Percentiles rank a stretch among this genome's conserved stretches.
Evolutionary conservation across 2,329 filamentous ascomycete genomes (phyloP).

Genomic region (Fusarium newnesense): DNA sequence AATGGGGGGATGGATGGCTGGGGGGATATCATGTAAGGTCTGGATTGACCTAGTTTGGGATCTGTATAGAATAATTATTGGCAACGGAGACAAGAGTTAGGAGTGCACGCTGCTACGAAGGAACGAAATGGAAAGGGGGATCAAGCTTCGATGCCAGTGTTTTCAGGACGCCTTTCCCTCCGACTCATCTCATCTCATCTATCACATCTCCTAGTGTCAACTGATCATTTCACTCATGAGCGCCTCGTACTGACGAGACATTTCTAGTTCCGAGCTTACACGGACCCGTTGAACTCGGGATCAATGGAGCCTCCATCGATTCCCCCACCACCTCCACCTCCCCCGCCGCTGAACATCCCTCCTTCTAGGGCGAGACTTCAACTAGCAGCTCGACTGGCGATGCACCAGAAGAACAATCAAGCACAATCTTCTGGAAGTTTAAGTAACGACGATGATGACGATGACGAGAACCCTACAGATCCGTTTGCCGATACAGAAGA

Average conservation of each 20-base stretch:
- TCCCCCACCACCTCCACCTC: constrained; percentile 71
- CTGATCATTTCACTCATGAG: constrained; percentile 26
- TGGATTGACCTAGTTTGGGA: constrained; percentile 16
- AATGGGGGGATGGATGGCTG: constrained; percentile 25
- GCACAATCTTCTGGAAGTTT: constrained; percentile 59
- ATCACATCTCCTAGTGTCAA: constrained; percentile 41
- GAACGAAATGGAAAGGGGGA: constrained; percentile 45
- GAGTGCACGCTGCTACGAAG: constrained; percentile 35
- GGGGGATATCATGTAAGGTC: constrained; percentile 32
- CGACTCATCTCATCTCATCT: constrained; percentile 33
- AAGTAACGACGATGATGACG: constrained; percentile 51
- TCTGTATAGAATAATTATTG: constrained; percentile 40
- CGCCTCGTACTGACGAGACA: constrained; percentile 37
- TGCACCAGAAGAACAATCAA: constrained; percentile 73
- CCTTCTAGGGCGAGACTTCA: constrained; percentile 88
- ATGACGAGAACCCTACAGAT: constrained; percentile 52
- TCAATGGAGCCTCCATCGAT: constrained; percentile 68
- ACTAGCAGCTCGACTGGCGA: constrained; percentile 86
- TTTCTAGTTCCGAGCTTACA: constrained; percentile 67
- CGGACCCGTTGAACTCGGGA: constrained; percentile 62
- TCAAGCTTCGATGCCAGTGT: constrained; percentile 44
- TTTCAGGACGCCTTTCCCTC: constrained; percentile 40
- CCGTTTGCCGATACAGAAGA: constrained; percentile 64
- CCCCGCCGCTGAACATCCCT: constrained; percentile 83
- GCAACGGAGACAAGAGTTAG: constrained; percentile 38